phyloP scores from a whole-genome alignment of 2,329 filamentous ascomycete genomes.

The Lecanosticta acicola region DNA sequence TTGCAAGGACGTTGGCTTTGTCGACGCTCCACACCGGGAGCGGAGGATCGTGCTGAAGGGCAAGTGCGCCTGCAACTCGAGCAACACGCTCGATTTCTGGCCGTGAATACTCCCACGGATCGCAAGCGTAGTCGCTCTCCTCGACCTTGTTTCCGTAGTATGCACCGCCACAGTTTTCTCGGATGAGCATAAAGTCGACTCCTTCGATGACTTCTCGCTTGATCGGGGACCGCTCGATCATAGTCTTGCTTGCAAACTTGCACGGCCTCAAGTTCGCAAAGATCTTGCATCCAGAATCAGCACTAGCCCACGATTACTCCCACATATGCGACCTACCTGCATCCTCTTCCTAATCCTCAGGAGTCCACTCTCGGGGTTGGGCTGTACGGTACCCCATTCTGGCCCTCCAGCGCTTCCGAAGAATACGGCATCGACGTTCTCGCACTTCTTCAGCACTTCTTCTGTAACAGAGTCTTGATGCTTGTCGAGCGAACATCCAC shows the following conservation, averaged over 20 bases:
- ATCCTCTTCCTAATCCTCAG: constrained; percentile 38
- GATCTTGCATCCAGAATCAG: constrained; percentile 15
- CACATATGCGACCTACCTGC: constrained; percentile 30
- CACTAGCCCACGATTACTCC: background rate
- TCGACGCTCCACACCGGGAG: constrained; percentile 46
- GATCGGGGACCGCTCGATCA: constrained; percentile 39
- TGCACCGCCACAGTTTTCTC: constrained; percentile 49
- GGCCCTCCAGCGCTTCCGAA: constrained; percentile 48
- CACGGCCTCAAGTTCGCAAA: constrained; percentile 51
- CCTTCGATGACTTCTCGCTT: constrained; percentile 42
- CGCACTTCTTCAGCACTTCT: constrained; percentile 39
- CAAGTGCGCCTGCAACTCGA: constrained; percentile 44
- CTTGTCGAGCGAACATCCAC: constrained; percentile 41
- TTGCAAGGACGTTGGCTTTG: constrained; percentile 52
- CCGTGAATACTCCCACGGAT: constrained; percentile 45
- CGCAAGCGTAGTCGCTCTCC: constrained; percentile 40
- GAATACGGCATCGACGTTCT: constrained; percentile 41
- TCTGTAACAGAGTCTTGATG: constrained; percentile 43
- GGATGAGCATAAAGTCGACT: constrained; percentile 46
- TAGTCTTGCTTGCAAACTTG: constrained; percentile 40
- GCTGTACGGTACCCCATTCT: constrained; percentile 40
- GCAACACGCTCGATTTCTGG: constrained; percentile 45
- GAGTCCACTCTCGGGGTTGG: constrained; percentile 44
- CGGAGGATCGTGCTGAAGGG: constrained; percentile 34
- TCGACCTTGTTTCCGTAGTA: constrained; percentile 48